Base-by-base conservation (phyloP, 2,329 filamentous ascomycete species). In the Ophiostoma sp. region DNA sequence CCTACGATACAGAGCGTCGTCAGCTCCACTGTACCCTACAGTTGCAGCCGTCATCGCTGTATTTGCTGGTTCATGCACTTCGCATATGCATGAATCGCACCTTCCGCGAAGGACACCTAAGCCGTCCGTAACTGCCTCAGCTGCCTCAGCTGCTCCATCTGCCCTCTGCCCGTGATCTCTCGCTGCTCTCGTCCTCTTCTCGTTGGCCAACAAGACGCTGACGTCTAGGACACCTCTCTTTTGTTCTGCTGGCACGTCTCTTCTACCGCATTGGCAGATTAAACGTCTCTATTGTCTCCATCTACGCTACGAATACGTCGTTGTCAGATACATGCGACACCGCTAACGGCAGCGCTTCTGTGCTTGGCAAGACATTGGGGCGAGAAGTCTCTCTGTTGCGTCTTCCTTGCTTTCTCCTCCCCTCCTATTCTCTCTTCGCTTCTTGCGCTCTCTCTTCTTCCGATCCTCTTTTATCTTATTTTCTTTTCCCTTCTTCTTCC, bases 31-130 rank as follows among this genome's bases (percentile, higher is more conserved):
- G 27, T 27, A 27, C 27, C 27, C 27, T 27, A 27, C 27, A 27
- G 27, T 27, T 27, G 27, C 11, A 44, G 42, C 42, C 42, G 42
- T 44, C 42, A 27, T 27, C 27, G 27, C 27, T 27, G 27, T 27
- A 27, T 27, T 27, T 27, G 27, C 27, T 27, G 27, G 27, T 27
- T 27, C 27, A 27, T 27, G 27, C 27, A 27, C 27, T n/a, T 38
- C 63, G 42, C 41, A 49, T 38, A 44, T 64, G 62, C 62, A 64
- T 64, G 27, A 40, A 42, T 64, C 62, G 62, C 42, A 5, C 63
- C 63, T 64, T 64, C 63, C 11, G 60, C 60, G 40, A 44, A 68
- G 67, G 67, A 68, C 67, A 68, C 67, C 67, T 68, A 66, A 45
- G 47, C 42, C 36, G 36, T 12, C 18, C 60, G 5, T 41, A 14